Percentiles rank a stretch among this genome's conserved stretches.
These are phyloP conservation scores for Gremmenia infestans DNA, from an alignment of 2,329 filamentous ascomycete species.

Conservation along the genomic window DNA sequence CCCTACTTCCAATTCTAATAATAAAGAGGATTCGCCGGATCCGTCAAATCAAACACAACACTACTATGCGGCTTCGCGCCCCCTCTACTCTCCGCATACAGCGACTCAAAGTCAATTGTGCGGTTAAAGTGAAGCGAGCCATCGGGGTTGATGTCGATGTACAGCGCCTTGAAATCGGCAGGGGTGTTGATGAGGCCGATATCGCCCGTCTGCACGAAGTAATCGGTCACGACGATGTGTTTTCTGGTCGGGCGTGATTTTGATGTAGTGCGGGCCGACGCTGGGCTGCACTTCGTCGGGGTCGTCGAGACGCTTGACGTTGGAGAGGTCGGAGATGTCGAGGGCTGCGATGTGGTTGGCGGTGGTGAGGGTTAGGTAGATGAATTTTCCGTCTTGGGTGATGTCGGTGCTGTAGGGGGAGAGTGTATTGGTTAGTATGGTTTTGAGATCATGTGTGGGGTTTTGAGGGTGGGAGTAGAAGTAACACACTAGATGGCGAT, in stretches of 20 bases:
- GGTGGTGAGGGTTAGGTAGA: conserved; percentile 56
- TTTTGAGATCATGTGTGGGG: not conserved
- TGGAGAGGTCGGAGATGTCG: conserved; percentile 56
- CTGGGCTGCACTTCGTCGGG: conserved; percentile 54
- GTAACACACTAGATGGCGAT: conserved; percentile 49
- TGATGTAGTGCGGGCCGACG: conserved; percentile 59
- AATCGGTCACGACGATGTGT: conserved; percentile 59
- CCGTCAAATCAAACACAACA: not conserved
- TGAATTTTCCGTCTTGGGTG: conserved; percentile 50
- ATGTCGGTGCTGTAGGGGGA: conserved; percentile 47
- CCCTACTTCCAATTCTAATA: not conserved
- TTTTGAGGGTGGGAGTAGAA: not conserved
- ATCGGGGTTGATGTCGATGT: conserved; percentile 52
- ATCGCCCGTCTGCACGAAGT: conserved; percentile 59
- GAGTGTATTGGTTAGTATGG: not conserved
- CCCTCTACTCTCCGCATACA: conserved; percentile 47
- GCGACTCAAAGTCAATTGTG: conserved; percentile 49
- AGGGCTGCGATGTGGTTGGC: conserved; percentile 58
- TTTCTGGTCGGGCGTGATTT: conserved; percentile 61
- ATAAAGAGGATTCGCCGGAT: not conserved
- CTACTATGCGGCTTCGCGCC: conserved; percentile 28
- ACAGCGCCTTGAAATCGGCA: conserved; percentile 57
- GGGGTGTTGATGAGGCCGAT: conserved; percentile 53
- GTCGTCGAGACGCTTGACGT: conserved; percentile 56
- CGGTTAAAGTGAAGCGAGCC: conserved; percentile 56